These are phyloP conservation scores for Dryadomyces quercus-mongolicae DNA, from an alignment of 2,329 filamentous ascomycete species.

Conservation along the genomic window DNA sequence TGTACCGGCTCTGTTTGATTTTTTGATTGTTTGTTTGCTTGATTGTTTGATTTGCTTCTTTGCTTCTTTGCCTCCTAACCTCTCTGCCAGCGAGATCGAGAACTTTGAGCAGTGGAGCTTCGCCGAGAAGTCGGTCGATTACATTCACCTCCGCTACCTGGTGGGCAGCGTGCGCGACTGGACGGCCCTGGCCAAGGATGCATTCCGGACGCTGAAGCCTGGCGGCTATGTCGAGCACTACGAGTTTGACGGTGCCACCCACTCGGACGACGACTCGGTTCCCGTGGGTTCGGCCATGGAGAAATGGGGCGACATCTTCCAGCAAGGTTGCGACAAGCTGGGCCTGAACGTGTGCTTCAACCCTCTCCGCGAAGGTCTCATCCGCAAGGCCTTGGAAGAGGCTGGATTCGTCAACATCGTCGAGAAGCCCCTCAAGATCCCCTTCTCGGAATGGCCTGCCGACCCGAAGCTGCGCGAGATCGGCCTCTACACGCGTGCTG, in stretches of 20 bases:
- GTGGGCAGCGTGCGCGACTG: constrained; percentile 16
- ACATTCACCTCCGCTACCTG: constrained; percentile 16
- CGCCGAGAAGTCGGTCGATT: constrained; percentile 13
- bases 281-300: constrained; percentile 11
- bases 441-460: constrained; percentile 21
- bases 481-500: constrained; percentile 12
- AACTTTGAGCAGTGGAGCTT: constrained; percentile 17
- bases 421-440: constrained; percentile 33
- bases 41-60: background rate
- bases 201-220: constrained; percentile 25
- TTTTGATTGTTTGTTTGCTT: background rate
- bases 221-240: constrained; percentile 31
- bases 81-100: constrained; percentile 13
- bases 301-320: constrained; percentile 11
- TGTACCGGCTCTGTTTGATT: background rate
- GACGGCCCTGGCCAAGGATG: constrained; percentile 12
- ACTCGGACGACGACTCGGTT: constrained; percentile 16
- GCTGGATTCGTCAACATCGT: constrained; percentile 46
- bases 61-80: too few relatives aligned
- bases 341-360: background rate
- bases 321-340: background rate
- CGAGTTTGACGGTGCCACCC: constrained; percentile 9
- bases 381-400: constrained; percentile 36
- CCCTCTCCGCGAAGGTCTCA: constrained; percentile 34
- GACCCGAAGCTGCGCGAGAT: constrained; percentile 17